Percentiles rank a stretch among this genome's conserved stretches.
These are phyloP conservation scores for Tritrichomonas foetus DNA, from an alignment of 208 protist species.

Conservation along the genomic window DNA sequence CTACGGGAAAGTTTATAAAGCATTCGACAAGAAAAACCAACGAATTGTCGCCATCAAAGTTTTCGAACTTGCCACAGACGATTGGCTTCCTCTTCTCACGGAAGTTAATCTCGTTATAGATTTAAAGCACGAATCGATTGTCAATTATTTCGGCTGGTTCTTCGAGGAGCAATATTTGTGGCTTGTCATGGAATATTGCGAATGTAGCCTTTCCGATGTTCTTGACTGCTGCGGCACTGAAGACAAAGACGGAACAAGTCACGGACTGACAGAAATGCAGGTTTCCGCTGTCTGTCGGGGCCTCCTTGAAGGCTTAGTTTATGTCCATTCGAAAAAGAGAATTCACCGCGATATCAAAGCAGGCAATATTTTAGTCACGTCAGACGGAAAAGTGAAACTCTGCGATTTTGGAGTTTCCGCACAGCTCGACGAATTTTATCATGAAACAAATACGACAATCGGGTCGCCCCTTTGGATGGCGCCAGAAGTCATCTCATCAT, in stretches of 20 bases:
- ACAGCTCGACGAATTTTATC: constrained; percentile 41
- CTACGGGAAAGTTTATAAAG: constrained; percentile 22
- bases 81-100: background rate
- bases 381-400: constrained; percentile 52
- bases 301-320: constrained; percentile 44
- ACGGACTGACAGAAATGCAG: background rate
- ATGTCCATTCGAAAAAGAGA: constrained; percentile 47
- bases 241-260: too few relatives aligned
- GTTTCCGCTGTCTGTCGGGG: constrained; percentile 50
- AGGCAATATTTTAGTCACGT: constrained; percentile 54
- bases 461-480: constrained; percentile 64
- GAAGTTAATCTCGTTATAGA: constrained; percentile 28
- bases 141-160: constrained; percentile 29
- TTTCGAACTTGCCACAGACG: background rate
- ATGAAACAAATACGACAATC: constrained; percentile 52
- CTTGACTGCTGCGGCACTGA: too few relatives aligned
- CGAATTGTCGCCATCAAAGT: background rate
- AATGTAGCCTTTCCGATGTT: background rate
- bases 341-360: constrained; percentile 55
- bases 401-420: constrained; percentile 59
- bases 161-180: background rate
- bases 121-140: background rate
- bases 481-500: constrained; percentile 57
- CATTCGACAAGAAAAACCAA: background rate
- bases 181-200: constrained; percentile 38